Evolutionary conservation across 2,329 filamentous ascomycete genomes (phyloP).

Genomic region (Cercospora beticola): DNA sequence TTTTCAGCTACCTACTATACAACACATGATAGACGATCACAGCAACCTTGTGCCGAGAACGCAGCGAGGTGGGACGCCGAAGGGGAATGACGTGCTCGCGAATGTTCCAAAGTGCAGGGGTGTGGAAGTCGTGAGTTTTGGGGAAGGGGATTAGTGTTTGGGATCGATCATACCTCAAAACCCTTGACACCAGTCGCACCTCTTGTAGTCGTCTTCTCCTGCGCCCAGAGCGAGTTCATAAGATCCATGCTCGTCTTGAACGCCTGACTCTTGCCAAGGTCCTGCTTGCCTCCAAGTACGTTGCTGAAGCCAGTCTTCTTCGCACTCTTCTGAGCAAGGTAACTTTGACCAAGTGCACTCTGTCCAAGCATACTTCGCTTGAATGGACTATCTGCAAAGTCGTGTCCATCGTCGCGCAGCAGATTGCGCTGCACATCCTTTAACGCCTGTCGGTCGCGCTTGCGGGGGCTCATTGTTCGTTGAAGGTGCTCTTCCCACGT

Average conservation of each 20-base stretch:
- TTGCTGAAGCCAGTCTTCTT: constrained; percentile 32
- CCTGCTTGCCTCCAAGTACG: constrained; percentile 17
- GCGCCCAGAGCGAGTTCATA: constrained; percentile 90
- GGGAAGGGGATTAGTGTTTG: constrained; percentile 28
- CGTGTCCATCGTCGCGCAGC: constrained; percentile 43
- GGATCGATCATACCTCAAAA: constrained; percentile 75
- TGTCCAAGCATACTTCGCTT: constrained; percentile 54
- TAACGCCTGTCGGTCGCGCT: constrained; percentile 78
- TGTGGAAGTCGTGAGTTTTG: background rate
- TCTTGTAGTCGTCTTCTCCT: constrained; percentile 51
- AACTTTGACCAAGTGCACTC: constrained; percentile 41
- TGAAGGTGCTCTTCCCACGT: constrained; percentile 94
- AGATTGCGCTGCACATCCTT: constrained; percentile 63
- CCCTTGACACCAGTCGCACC: constrained; percentile 24
- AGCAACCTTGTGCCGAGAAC: background rate
- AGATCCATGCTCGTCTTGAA: constrained; percentile 90
- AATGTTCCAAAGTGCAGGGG: background rate
- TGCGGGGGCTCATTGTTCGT: constrained; percentile 89
- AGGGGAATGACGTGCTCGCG: background rate
- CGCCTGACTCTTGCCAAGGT: constrained; percentile 50
- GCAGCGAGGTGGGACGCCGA: constrained; percentile 24
- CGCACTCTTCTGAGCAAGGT: constrained; percentile 36
- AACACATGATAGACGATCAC: constrained; percentile 6
- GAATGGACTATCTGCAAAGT: constrained; percentile 48
- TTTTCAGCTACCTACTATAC: constrained; percentile 38